Conservation (phyloP, 305 asterid species). For the Petunia hybrid region DNA sequence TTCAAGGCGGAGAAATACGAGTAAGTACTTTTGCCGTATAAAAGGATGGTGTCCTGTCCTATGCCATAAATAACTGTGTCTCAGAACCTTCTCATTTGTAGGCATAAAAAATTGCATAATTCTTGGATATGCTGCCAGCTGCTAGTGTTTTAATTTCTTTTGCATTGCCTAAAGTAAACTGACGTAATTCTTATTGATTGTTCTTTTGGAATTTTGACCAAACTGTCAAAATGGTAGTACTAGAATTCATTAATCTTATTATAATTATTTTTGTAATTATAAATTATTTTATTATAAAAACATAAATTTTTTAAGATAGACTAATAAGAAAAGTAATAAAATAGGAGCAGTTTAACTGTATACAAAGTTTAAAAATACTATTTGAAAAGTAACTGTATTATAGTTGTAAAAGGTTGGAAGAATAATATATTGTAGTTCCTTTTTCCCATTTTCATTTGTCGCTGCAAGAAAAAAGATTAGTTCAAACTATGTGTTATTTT, state of each 20-base stretch:
- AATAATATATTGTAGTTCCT: no score
- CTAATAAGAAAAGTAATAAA: no score
- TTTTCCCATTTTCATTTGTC: no score
- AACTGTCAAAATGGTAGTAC: not conserved
- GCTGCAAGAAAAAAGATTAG: no score
- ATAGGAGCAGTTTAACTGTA: no score
- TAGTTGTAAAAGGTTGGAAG: not conserved
- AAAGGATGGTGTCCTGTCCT: constrained; percentile 47
- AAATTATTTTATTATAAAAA: no score
- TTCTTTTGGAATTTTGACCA: not conserved
- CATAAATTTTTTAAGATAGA: no score
- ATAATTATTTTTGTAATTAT: no score
- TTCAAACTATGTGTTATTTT: no score
- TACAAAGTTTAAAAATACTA: no score
- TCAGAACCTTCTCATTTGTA: not conserved
- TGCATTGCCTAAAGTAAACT: not conserved
- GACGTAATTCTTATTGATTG: not conserved
- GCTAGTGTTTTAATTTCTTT: not conserved
- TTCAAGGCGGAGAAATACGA: constrained; percentile 80
- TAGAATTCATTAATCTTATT: no score
- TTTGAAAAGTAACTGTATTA: no score
- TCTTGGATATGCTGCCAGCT: constrained; percentile 53
- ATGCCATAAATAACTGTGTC: not conserved
- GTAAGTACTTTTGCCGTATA: constrained; percentile 49
- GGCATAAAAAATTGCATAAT: constrained; percentile 43